A percentile compares a stretch with the other conserved stretches of the same genome.
Evolutionary conservation across 495 filamentous ascomycete species (phyloP).

Genomic region (Hypoxylon fragiforme): DNA sequence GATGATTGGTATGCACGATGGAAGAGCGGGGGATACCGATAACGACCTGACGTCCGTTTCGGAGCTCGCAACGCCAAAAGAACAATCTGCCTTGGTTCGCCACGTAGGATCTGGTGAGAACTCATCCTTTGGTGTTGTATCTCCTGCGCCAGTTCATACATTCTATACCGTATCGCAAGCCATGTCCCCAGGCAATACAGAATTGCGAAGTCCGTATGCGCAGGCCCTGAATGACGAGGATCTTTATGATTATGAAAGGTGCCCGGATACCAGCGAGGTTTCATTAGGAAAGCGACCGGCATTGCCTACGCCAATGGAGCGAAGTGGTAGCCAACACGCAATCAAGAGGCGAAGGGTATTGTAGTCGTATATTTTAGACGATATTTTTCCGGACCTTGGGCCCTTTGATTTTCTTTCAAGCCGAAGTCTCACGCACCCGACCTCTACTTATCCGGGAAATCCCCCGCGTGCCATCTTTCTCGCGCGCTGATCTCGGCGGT

Average conservation of each 20-base stretch:
- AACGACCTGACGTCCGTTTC: slow-evolving; percentile 39
- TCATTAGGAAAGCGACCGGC: slow-evolving; percentile 27
- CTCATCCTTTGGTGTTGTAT: slow-evolving; percentile 28
- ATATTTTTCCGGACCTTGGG: too few relatives aligned
- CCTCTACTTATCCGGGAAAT: slow-evolving; percentile 50
- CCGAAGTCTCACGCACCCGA: too few relatives aligned
- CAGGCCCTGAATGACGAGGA: slow-evolving; percentile 32
- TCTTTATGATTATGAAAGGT: slow-evolving; percentile 37
- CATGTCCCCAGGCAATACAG: slow-evolving; percentile 23
- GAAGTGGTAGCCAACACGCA: slow-evolving; percentile 7
- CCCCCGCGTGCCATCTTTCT: slow-evolving; percentile 75
- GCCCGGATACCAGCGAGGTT: slow-evolving; percentile 10
- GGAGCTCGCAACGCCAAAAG: slow-evolving; percentile 37
- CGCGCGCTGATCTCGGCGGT: slow-evolving; percentile 70
- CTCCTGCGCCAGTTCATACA: slow-evolving; percentile 28
- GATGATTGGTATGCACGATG: slow-evolving; percentile 34
- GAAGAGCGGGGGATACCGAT: slow-evolving; percentile 29
- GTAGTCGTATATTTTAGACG: slow-evolving; percentile 1
- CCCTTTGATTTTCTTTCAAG: too few relatives aligned
- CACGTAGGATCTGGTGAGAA: slow-evolving; percentile 29
- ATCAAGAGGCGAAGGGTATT: slow-evolving; percentile 28
- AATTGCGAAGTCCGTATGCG: slow-evolving; percentile 35
- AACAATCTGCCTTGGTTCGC: slow-evolving; percentile 29
- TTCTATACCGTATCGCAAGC: slow-evolving; percentile 23
- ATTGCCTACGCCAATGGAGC: slow-evolving; percentile 12